A percentile compares a stretch with the other conserved stretches of the same genome.
These are phyloP conservation scores for Omphalea diandra DNA, from an alignment of 441 rosid species.

Conservation along the genomic window DNA sequence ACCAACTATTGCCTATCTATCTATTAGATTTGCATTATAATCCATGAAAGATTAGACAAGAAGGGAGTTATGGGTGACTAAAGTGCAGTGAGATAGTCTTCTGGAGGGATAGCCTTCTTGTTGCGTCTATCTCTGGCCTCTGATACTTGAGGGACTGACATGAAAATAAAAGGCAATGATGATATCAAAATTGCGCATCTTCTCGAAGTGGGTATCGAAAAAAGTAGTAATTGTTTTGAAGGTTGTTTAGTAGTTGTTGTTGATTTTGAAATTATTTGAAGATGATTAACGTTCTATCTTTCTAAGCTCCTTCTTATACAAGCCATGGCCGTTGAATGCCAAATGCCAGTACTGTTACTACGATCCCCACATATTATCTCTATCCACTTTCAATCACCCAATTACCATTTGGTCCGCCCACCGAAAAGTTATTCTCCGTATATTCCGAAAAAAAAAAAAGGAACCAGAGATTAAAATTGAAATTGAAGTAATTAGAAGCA, in stretches of 20 bases:
- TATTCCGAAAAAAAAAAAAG: no score
- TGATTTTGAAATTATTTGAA: constrained; percentile 13
- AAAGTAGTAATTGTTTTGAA: constrained; percentile 27
- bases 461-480: no score
- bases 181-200: constrained; percentile 50
- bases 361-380: background rate
- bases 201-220: constrained; percentile 54
- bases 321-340: constrained; percentile 40
- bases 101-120: constrained; percentile 66
- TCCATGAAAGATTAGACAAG: background rate
- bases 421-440: background rate
- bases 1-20: no score
- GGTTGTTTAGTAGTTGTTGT: constrained; percentile 15
- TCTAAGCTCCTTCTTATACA: constrained; percentile 31
- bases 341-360: background rate
- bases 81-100: constrained; percentile 52
- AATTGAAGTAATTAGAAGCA: no score
- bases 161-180: constrained; percentile 44
- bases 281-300: constrained; percentile 28
- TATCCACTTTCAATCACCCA: background rate
- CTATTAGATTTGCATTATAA: background rate
- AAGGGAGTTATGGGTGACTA: background rate
- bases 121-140: constrained; percentile 80
- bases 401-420: constrained; percentile 15
- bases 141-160: constrained; percentile 43